phyloP scores from a whole-genome alignment of 1,284 basidiomycete species.

The Leccinum pachyderme region DNA sequence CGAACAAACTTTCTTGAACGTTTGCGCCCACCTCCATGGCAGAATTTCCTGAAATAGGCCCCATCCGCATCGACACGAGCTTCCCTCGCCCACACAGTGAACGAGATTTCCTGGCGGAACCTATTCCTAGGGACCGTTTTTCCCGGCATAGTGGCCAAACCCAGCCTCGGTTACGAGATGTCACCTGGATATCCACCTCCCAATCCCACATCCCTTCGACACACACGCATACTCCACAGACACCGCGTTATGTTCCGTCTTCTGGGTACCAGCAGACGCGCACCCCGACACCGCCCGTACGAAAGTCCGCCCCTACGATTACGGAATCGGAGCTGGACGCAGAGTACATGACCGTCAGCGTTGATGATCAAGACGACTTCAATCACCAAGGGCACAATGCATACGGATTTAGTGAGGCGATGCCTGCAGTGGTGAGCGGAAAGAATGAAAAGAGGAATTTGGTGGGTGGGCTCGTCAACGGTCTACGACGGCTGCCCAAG shows the following conservation, averaged over 20 bases:
- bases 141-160: conserved; percentile 30
- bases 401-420: conserved; percentile 24
- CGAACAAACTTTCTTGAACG: neutral
- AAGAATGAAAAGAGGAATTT: conserved; percentile 33
- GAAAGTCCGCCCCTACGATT: conserved; percentile 33
- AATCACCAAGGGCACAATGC: conserved; percentile 22
- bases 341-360: conserved; percentile 35
- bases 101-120: conserved; percentile 29
- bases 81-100: conserved; percentile 29
- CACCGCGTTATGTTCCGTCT: conserved; percentile 24
- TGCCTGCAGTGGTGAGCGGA: conserved; percentile 20
- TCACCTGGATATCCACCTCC: conserved; percentile 31
- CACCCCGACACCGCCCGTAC: conserved; percentile 28
- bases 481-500: conserved; percentile 31
- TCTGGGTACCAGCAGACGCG: conserved; percentile 25
- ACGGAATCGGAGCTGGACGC: conserved; percentile 33
- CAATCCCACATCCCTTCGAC: conserved; percentile 31
- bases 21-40: conserved; percentile 11
- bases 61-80: conserved; percentile 32
- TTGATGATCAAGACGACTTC: conserved; percentile 28
- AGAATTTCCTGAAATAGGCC: conserved; percentile 24
- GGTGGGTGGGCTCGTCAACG: conserved; percentile 31
- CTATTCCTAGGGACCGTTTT: conserved; percentile 27
- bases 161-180: conserved; percentile 27
- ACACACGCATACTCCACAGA: conserved; percentile 32